Percentiles rank a stretch among this genome's conserved stretches.
Evolutionary conservation across 345 rosid genomes (phyloP).

Genomic region (Pelargonium nanum): DNA sequence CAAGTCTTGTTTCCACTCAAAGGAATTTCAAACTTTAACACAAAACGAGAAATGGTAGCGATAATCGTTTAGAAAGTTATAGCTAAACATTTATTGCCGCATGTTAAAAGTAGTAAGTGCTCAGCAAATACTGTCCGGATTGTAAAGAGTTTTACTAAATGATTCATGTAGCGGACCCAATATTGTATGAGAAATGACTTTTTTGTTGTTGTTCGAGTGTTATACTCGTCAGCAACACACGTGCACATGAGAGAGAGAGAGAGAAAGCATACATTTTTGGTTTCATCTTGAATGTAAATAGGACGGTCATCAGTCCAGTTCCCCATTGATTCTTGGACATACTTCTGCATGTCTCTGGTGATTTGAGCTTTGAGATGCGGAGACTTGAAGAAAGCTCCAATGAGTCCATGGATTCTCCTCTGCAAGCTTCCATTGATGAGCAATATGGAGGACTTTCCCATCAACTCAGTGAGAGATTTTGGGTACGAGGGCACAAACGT

Average conservation of each 20-base stretch:
- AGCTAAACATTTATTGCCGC: background rate
- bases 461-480: slow-evolving; percentile 79
- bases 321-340: slow-evolving; percentile 61
- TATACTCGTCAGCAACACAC: background rate
- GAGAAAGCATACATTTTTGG: slow-evolving; percentile 52
- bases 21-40: too few relatives aligned
- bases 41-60: too few relatives aligned
- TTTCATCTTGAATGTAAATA: slow-evolving; percentile 69
- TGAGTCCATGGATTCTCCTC: slow-evolving; percentile 84
- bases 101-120: too few relatives aligned
- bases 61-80: background rate
- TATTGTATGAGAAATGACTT: too few relatives aligned
- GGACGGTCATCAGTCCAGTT: slow-evolving; percentile 55
- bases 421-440: slow-evolving; percentile 78
- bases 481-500: slow-evolving; percentile 86
- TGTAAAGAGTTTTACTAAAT: too few relatives aligned
- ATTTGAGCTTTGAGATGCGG: slow-evolving; percentile 75
- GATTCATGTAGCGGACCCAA: too few relatives aligned
- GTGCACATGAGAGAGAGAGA: background rate
- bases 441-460: slow-evolving; percentile 91
- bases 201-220: background rate
- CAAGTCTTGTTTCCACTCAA: background rate
- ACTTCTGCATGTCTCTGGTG: slow-evolving; percentile 63
- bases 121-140: too few relatives aligned
- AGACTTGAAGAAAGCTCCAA: slow-evolving; percentile 80